Percentiles rank a stretch among this genome's conserved stretches.
phyloP scores from a whole-genome alignment of 192 early-diverging fungal species.

The Coemansia sp. region DNA sequence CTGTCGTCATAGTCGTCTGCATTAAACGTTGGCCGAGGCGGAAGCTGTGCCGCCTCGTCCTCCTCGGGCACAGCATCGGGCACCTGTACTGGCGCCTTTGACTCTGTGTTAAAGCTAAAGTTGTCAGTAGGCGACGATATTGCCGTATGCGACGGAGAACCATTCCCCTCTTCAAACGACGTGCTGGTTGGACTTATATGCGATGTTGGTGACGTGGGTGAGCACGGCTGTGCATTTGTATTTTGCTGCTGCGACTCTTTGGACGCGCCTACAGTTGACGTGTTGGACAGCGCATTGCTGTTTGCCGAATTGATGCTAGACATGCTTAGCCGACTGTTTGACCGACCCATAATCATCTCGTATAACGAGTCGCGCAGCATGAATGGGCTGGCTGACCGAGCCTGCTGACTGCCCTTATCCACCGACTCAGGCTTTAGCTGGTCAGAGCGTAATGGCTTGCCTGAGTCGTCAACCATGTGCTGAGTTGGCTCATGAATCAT shows the following conservation, averaged over 20 bases:
- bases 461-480: slow-evolving; percentile 13
- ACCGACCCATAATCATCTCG: slow-evolving; percentile 54
- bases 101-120: slow-evolving; percentile 18
- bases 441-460: not conserved
- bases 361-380: slow-evolving; percentile 50
- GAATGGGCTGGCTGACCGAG: slow-evolving; percentile 36
- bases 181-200: slow-evolving; percentile 48
- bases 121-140: slow-evolving; percentile 32
- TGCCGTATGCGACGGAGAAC: slow-evolving; percentile 31
- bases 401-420: slow-evolving; percentile 12
- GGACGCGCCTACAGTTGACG: slow-evolving; percentile 32
- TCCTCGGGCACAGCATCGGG: slow-evolving; percentile 26
- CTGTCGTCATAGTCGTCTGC: slow-evolving; percentile 1
- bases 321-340: slow-evolving; percentile 35
- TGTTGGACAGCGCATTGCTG: slow-evolving; percentile 44
- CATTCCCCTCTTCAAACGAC: slow-evolving; percentile 39
- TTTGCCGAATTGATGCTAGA: slow-evolving; percentile 28
- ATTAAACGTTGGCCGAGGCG: not conserved
- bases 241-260: slow-evolving; percentile 26
- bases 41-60: not conserved
- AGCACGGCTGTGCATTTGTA: slow-evolving; percentile 8
- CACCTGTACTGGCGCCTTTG: slow-evolving; percentile 8
- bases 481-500: slow-evolving; percentile 12
- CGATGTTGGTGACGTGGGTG: slow-evolving; percentile 33
- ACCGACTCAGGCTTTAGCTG: slow-evolving; percentile 17